Evolutionary conservation across 306 rosid genomes (phyloP), one percentile per base, ranked within the genome.

Genomic region (Vigna nakashimae): DNA sequence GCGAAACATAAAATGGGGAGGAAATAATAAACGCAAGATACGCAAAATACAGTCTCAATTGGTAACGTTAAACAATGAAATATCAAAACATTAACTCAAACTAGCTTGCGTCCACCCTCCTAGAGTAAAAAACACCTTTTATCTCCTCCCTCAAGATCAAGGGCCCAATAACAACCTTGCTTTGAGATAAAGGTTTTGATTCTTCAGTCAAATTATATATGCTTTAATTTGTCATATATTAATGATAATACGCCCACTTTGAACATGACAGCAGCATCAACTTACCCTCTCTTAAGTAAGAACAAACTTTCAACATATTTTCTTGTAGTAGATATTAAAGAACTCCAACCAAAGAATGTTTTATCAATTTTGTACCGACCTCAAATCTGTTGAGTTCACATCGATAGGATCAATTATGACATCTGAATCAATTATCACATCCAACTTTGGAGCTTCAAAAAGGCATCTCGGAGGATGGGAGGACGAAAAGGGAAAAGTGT

Each of bases 301-400:
- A 48, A 14, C 26, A 62, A 80, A 69, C 73, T 9, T 48, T 49
- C 34, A 30, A 56, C 1, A 76, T 58, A 74, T 69, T 75, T 26
- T 51, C 77, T 38, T 26, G 52, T 59, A 75, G 17, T 56, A 26
- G 9, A 74, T 13, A 74, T 20, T 5, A 17, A 73, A 73, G 4
- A 36, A 36, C 22, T 26, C 48, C 11, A 17, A 9, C 36, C 5
- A 24, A 28, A 11, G 4, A 28, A 52, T 24, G 53, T 9, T 6
- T 30, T 30, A 30, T 30, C 5, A 30, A 3, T 30, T 30, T 30
- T 30, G 28, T 26, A 1, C 28, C 28, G 28, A 26, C 28, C 28
- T 26, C 28, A 26, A 26, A 26, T 2, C 22, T 3, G 2, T 26
- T 26, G 34, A 30, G 3, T 3, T 30, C 4, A 30, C 34, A 30